phyloP scores from a whole-genome alignment of 2,329 filamentous ascomycete genomes.

The Diaporthe sp. region DNA sequence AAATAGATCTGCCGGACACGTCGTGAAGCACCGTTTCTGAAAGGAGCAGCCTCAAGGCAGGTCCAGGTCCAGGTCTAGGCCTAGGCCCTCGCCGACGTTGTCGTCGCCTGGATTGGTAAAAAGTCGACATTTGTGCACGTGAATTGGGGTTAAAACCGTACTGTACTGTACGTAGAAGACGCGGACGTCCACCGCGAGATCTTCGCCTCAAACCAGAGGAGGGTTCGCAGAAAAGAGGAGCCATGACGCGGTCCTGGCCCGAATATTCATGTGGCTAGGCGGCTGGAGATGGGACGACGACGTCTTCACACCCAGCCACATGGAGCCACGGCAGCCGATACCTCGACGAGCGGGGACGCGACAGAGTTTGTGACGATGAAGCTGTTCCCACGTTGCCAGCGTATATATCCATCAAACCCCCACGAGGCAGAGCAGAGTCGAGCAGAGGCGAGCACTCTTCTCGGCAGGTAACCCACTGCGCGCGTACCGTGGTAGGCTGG shows the following conservation, averaged over 20 bases:
- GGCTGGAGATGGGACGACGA: constrained; percentile 21
- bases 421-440: background rate
- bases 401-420: background rate
- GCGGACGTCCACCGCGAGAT: constrained; percentile 16
- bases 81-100: background rate
- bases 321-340: background rate
- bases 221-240: constrained; percentile 32
- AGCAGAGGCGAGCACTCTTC: background rate
- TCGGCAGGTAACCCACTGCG: background rate
- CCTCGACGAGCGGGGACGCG: background rate
- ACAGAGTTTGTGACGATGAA: background rate
- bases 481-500: background rate
- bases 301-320: constrained; percentile 24
- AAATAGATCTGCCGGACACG: constrained; percentile 11
- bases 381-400: background rate
- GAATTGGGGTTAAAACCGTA: background rate
- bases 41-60: background rate
- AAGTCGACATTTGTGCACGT: background rate
- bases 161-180: background rate
- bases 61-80: background rate
- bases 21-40: background rate
- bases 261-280: constrained; percentile 19
- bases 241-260: constrained; percentile 31
- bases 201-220: constrained; percentile 7
- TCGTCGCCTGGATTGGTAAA: background rate